Base-by-base conservation (phyloP, 2,329 filamentous ascomycete species). In the Fusarium sp. region DNA sequence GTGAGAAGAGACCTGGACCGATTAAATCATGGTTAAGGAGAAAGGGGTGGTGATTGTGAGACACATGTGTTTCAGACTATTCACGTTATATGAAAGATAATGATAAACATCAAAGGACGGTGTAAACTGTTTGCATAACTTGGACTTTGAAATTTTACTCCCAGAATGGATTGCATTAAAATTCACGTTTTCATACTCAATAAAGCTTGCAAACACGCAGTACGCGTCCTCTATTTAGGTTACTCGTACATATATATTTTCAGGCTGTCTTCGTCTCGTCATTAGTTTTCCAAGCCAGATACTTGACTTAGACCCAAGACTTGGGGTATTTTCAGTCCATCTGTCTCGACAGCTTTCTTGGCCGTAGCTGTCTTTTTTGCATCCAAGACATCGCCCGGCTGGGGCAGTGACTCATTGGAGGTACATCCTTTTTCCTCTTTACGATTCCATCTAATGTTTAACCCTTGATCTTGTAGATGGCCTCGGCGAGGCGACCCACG, bases 391-490 rank as follows among this genome's bases (percentile, higher is more conserved):
- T 49, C 52, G 23, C 27, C 29, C 42, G 17, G 39, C 36, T 15
- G 27, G 36, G 43, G 40, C 36, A 39, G 23, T 23, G 33, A 40
- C 43, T 40, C 41, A 37, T 41, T 43, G 23, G 33, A 41, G 40
- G 20, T 42, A 33, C 14, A 20, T 50, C 41, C 39, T 61, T 23
- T 48, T 43, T 41, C 29, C 43, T 37, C 39, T 27, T 35, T 46
- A 21, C 35, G 27, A 8, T 20, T 20, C 33, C 23, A 31, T 48
- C 23, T 40, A 18, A 49, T 39, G 47, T 67, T 75, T 85, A 89
- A 77, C 90, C 90, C 80, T 91, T 94, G 78, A 96, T 87, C 82
- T 93, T 92, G 85, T 88, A 93, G 81, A 96, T 95, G 76, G 91
- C 86, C 85, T 95, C 90, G 63, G 92, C 92, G 65, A 96, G 88